A percentile compares a stretch with the other conserved stretches of the same genome.
These are phyloP conservation scores for Verticillium longisporum DNA, from an alignment of 2,329 filamentous ascomycete genomes.

Conservation along the genomic window DNA sequence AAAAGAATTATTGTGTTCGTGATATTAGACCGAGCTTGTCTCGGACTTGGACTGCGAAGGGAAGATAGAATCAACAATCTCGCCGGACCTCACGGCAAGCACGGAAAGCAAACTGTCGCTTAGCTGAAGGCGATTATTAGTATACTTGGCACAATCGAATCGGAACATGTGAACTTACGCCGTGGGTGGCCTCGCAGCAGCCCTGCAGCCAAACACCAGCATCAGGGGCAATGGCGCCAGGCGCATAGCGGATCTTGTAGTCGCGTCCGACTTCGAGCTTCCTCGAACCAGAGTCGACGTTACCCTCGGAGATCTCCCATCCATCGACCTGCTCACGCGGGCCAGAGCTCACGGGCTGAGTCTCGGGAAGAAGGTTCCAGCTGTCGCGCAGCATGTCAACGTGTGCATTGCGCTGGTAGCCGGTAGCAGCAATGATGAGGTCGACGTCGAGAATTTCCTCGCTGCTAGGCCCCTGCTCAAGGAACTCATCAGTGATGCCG, in stretches of 20 bases:
- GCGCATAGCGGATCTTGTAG: constrained; percentile 69
- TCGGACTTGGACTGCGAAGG: constrained; percentile 1
- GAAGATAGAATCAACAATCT: constrained; percentile 74
- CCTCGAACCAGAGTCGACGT: constrained; percentile 16
- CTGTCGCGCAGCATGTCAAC: constrained; percentile 66
- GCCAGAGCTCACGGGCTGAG: constrained; percentile 2
- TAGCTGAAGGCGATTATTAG: constrained; percentile 39
- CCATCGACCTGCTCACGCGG: constrained; percentile 21
- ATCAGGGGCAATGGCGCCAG: constrained; percentile 59
- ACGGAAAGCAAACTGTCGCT: constrained; percentile 79
- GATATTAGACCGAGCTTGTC: background rate
- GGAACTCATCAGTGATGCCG: constrained; percentile 27
- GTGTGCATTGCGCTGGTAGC: constrained; percentile 74
- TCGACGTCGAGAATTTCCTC: constrained; percentile 69
- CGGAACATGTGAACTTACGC: constrained; percentile 51
- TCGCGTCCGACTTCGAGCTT: constrained; percentile 67
- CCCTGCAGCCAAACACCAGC: constrained; percentile 90
- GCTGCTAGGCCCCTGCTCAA: constrained; percentile 17
- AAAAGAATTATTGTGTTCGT: background rate
- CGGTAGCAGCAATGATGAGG: constrained; percentile 78
- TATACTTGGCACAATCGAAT: constrained; percentile 9
- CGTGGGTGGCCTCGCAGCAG: constrained; percentile 88
- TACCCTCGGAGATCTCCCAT: constrained; percentile 24
- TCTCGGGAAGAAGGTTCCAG: constrained; percentile 56
- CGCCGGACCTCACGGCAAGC: constrained; percentile 66